Evolutionary conservation across 257 asterid genomes (phyloP).

Genomic region (Nicotiana tomentosiformis): DNA sequence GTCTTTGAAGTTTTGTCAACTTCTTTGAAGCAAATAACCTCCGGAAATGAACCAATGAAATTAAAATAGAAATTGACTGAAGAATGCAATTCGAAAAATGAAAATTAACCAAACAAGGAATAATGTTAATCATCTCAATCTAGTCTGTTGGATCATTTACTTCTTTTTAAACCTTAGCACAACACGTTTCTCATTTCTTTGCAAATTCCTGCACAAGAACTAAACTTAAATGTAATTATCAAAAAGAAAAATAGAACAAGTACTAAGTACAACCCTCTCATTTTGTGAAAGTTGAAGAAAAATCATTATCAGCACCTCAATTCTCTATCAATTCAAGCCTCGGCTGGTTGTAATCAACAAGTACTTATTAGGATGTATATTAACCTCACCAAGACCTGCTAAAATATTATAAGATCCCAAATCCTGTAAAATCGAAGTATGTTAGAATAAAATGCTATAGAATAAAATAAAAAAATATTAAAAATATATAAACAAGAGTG

Average conservation of each 20-base stretch:
- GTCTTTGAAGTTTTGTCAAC: too few species aligned
- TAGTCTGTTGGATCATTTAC: constrained; percentile 1
- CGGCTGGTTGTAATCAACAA: too few species aligned
- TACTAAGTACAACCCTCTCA: constrained; percentile 21
- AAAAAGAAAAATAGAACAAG: not conserved
- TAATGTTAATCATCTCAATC: not conserved
- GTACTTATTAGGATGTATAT: too few species aligned
- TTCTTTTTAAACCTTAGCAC: not conserved
- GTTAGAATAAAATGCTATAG: too few species aligned
- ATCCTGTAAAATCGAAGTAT: too few species aligned
- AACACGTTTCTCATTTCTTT: not conserved
- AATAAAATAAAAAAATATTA: too few species aligned
- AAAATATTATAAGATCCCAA: too few species aligned
- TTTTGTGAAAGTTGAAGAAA: not conserved
- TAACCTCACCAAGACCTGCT: too few species aligned
- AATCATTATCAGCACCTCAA: not conserved
- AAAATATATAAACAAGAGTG: too few species aligned
- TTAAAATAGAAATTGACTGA: not conserved
- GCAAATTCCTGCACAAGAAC: not conserved
- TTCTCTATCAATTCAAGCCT: too few species aligned
- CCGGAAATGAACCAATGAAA: constrained; percentile 40
- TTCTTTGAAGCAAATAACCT: not conserved
- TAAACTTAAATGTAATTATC: not conserved
- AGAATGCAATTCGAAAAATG: not conserved
- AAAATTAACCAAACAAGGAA: not conserved